phyloP scores from a whole-genome alignment of 129 eudicot genomes.

The Mikania micrantha region DNA sequence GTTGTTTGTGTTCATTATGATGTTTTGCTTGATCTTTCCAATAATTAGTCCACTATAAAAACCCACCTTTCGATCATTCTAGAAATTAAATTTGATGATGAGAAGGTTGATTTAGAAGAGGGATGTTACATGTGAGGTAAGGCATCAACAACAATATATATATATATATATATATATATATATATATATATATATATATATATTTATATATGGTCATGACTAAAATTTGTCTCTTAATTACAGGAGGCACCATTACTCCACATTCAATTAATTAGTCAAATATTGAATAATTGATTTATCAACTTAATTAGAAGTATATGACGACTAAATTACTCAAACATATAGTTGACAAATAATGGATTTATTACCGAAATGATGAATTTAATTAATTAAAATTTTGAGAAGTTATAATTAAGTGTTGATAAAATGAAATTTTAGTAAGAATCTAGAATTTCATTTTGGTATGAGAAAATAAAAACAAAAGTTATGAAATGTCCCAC shows the following conservation, averaged over 20 bases:
- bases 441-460: too few relatives aligned
- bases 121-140: constrained; percentile 22
- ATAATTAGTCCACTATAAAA: background rate
- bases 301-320: background rate
- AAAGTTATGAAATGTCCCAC: too few relatives aligned
- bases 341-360: constrained; percentile 7
- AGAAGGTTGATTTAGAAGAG: constrained; percentile 2
- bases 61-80: background rate
- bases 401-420: too few relatives aligned
- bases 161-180: too few relatives aligned
- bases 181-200: too few relatives aligned
- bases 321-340: constrained; percentile 6
- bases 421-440: too few relatives aligned
- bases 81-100: constrained; percentile 5
- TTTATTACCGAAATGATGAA: background rate
- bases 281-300: constrained; percentile 4
- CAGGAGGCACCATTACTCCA: background rate
- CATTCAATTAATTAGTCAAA: constrained; percentile 17
- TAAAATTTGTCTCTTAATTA: constrained; percentile 5
- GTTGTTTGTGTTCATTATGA: background rate
- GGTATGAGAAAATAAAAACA: too few relatives aligned
- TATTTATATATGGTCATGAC: too few relatives aligned
- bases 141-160: constrained; percentile 12
- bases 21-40: background rate
- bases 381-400: background rate